A percentile compares a stretch with the other conserved stretches of the same genome.
phyloP scores from a whole-genome alignment of 352 stramenopile species.

The Phytophthora quininea region DNA sequence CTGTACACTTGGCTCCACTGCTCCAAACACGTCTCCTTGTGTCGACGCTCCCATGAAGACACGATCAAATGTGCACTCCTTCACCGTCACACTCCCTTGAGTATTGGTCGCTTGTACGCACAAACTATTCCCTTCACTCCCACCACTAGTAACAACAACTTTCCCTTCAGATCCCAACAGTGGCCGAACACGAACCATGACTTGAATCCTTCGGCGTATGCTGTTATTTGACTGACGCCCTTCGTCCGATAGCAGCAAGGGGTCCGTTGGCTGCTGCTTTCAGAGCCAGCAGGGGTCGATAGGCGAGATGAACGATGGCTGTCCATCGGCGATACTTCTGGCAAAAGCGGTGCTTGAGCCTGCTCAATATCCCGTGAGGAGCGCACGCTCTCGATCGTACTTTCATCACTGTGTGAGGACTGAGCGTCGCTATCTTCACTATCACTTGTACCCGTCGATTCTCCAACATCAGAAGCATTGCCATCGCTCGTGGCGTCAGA shows the following conservation, averaged over 20 bases:
- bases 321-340: too few relatives aligned
- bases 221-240: neutral
- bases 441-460: neutral
- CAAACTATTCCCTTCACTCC: slow-evolving; percentile 29
- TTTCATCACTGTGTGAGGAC: neutral
- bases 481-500: slow-evolving; percentile 9
- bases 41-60: slow-evolving; percentile 69
- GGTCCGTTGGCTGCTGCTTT: neutral
- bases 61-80: slow-evolving; percentile 73
- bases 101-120: slow-evolving; percentile 28
- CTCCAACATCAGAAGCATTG: slow-evolving; percentile 11
- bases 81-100: slow-evolving; percentile 41
- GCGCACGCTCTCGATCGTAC: neutral
- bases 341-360: too few relatives aligned
- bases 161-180: slow-evolving; percentile 22
- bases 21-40: slow-evolving; percentile 83
- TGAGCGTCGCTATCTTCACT: slow-evolving; percentile 3
- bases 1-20: slow-evolving; percentile 66
- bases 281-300: neutral
- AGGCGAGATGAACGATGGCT: too few relatives aligned
- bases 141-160: slow-evolving; percentile 40
- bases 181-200: slow-evolving; percentile 78
- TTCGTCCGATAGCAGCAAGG: too few relatives aligned
- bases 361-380: neutral
- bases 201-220: slow-evolving; percentile 50